Evolutionary conservation across 345 rosid species (phyloP).

Genomic region (Lagerstroemia speciosa): DNA sequence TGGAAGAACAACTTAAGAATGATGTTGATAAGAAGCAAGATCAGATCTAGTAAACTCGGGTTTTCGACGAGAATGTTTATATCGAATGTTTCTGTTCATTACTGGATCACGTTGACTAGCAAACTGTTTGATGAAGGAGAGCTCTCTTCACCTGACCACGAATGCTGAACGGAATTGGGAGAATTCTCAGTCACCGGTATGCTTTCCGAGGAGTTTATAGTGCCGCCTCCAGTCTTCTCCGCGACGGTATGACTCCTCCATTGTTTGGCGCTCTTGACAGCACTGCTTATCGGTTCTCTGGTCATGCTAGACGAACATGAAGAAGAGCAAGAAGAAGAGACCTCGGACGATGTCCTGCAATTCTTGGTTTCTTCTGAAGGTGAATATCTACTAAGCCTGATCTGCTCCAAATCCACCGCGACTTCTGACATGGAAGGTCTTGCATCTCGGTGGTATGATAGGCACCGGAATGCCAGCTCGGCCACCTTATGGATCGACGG

Average conservation of each 20-base stretch:
- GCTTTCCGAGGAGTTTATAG: constrained; percentile 14
- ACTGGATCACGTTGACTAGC: constrained; percentile 18
- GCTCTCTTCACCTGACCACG: constrained; percentile 46
- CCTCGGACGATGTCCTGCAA: constrained; percentile 32
- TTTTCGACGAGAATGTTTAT: neutral
- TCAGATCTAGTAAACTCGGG: neutral
- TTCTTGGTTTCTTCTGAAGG: constrained; percentile 15
- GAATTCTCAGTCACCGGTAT: constrained; percentile 16
- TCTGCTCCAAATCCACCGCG: constrained; percentile 67
- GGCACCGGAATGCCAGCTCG: constrained; percentile 72
- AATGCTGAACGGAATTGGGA: constrained; percentile 33
- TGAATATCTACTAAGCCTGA: constrained; percentile 57
- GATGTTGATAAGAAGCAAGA: neutral
- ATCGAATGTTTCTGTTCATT: constrained; percentile 3
- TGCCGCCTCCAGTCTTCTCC: constrained; percentile 9
- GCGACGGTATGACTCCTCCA: too few species aligned
- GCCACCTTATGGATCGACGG: constrained; percentile 69
- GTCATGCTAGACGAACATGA: too few species aligned
- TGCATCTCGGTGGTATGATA: constrained; percentile 78
- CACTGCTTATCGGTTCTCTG: too few species aligned
- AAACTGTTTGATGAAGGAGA: constrained; percentile 41
- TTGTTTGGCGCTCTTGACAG: too few species aligned
- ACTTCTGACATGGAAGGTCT: constrained; percentile 91
- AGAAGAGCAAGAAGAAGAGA: too few species aligned
- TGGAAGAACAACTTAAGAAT: too few species aligned